Evolutionary conservation across 192 early-diverging fungal genomes (phyloP).

Genomic region (Coemansia sp.): DNA sequence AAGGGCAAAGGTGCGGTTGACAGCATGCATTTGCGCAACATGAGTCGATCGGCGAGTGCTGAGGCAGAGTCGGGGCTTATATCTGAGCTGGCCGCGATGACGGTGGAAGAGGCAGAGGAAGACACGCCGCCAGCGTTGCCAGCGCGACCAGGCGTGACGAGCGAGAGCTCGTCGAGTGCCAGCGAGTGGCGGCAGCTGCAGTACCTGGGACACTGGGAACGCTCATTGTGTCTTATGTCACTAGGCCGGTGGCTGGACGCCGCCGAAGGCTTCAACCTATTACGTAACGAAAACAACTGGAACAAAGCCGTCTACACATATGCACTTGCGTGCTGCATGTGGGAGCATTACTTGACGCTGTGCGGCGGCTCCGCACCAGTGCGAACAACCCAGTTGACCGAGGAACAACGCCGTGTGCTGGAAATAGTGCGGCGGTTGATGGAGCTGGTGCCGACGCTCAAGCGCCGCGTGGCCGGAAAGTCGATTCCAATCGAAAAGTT

Average conservation of each 20-base stretch:
- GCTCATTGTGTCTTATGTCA: conserved; percentile 65
- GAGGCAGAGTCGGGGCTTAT: background rate
- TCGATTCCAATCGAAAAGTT: conserved; percentile 87
- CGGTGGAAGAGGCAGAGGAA: background rate
- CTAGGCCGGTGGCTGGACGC: conserved; percentile 64
- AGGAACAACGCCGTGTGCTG: conserved; percentile 32
- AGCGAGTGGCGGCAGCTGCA: conserved; percentile 71
- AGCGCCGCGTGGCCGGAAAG: conserved; percentile 83
- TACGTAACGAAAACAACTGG: conserved; percentile 83
- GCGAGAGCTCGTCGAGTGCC: background rate
- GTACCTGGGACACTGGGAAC: conserved; percentile 83
- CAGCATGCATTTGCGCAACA: conserved; percentile 14
- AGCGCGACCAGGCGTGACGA: background rate
- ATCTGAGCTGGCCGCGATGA: background rate
- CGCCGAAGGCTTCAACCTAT: conserved; percentile 58
- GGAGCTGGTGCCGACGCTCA: conserved; percentile 63
- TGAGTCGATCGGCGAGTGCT: background rate
- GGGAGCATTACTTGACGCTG: conserved; percentile 45
- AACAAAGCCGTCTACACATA: conserved; percentile 81
- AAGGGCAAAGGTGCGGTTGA: conserved; percentile 16
- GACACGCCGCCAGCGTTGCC: background rate
- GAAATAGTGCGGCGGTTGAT: conserved; percentile 62
- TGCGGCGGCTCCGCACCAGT: conserved; percentile 12
- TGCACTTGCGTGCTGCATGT: conserved; percentile 64
- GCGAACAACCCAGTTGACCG: background rate